Base-by-base conservation (phyloP, 768 basidiomycete species). In the Suillus placidus region DNA sequence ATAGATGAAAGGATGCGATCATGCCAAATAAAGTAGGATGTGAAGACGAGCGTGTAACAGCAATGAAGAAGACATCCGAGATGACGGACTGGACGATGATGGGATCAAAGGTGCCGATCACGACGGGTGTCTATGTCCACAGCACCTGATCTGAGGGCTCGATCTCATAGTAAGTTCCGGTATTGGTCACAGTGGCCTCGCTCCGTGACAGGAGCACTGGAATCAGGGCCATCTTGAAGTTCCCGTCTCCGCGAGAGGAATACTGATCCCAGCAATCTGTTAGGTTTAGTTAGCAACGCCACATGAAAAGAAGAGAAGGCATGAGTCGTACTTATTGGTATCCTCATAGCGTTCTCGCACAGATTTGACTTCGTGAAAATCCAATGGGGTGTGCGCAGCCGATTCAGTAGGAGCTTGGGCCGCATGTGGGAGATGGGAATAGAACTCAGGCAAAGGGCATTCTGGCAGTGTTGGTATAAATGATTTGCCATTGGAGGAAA, bases 301-400 rank as follows among this genome's bases (percentile, higher is more conserved):
- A 40, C 56, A 23, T 18, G 30, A 43, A 66, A 40, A 58, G 60
- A 51, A 26, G 47, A 38, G 43, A 60, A 30, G 52, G 16, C 38
- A 60, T 6, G 26, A 30, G n/a, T 65, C 70, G n/a, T 52, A 89
- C 91, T 80, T 88, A 73, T 92, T 93, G 0, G 80, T 80, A 62
- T 83, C 82, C 72, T 88, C 88, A 64, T 93, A 93, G 16, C 81
- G 83, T 65, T 87, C 82, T 54, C 80, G 80, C 18, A 90, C 88
- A 16, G 75, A 77, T 40, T 78, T 71, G 1, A 78, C 75, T 73
- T 89, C 85, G 60, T 83, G 69, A 51, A 72, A 64, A 45, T 73
- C 64, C 63, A 70, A 70, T 61, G 68, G 64, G 14, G 58, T 65
- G 62, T 63, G 66, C 32, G 35, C 64, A 69, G 63, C 20, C 20